Conservation (phyloP, 768 basidiomycete genomes). For the Kwoniella dendrophila region DNA sequence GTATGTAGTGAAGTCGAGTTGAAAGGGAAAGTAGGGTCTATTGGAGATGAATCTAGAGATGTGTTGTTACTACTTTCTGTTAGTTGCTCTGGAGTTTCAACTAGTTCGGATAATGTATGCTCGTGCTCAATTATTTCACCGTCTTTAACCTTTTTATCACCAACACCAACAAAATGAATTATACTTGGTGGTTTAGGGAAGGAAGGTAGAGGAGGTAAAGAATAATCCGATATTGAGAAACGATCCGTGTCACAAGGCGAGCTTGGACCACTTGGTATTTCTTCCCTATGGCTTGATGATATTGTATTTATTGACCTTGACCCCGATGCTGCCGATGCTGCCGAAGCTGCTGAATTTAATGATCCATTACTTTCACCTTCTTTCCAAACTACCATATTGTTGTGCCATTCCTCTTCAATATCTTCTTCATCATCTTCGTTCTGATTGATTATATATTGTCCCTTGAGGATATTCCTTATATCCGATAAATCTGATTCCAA, state of each 20-base stretch:
- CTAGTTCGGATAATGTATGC: conserved; percentile 11
- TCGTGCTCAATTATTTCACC: conserved; percentile 7
- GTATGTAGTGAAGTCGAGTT: too few species aligned
- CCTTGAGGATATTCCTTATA: background rate
- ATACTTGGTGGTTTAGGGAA: conserved; percentile 25
- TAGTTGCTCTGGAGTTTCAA: too few species aligned
- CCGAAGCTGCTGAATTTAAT: background rate
- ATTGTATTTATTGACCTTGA: background rate
- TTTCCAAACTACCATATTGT: conserved; percentile 12
- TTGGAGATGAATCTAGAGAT: conserved; percentile 20
- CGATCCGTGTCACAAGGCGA: conserved; percentile 25
- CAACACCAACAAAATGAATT: background rate
- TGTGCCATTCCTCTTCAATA: conserved; percentile 14
- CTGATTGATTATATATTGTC: background rate
- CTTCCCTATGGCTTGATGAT: conserved; percentile 7
- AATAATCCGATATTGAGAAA: conserved; percentile 17
- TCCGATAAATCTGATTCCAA: conserved; percentile 12
- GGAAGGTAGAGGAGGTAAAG: conserved; percentile 2
- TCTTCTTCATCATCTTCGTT: background rate
- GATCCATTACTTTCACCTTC: conserved; percentile 3
- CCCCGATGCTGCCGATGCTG: background rate
- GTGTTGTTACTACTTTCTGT: conserved; percentile 1
- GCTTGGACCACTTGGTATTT: conserved; percentile 23
- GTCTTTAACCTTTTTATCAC: background rate
- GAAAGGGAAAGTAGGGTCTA: conserved; percentile 21